phyloP scores from a whole-genome alignment of 331 rosid genomes.

The Pyrus hybrid region DNA sequence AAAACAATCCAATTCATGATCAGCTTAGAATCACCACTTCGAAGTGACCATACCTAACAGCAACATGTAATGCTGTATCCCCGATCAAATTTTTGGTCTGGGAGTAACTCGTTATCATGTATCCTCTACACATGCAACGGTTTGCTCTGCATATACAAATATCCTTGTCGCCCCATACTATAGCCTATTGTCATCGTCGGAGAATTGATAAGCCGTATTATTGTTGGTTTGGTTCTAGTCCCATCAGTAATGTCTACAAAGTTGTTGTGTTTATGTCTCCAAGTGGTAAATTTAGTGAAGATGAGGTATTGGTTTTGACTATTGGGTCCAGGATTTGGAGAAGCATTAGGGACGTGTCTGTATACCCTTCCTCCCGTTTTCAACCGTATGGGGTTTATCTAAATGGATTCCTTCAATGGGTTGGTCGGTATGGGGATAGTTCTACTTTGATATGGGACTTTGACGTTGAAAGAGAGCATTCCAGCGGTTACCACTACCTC shows the following conservation, averaged over 20 bases:
- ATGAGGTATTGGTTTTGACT: not conserved
- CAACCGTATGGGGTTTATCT: not conserved
- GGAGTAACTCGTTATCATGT: too few relatives aligned
- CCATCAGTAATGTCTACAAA: not conserved
- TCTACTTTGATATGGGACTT: not conserved
- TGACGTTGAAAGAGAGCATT: not conserved
- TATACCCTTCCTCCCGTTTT: not conserved
- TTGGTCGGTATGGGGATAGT: not conserved
- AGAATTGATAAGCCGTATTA: not conserved
- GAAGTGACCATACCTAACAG: too few relatives aligned
- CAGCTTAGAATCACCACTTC: too few relatives aligned
- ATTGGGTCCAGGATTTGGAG: not conserved
- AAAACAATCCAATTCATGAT: too few relatives aligned
- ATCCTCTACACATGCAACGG: too few relatives aligned
- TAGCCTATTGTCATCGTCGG: not conserved
- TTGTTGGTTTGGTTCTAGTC: slow-evolving; percentile 1
- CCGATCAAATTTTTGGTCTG: too few relatives aligned
- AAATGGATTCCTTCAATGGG: not conserved
- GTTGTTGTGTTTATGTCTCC: not conserved
- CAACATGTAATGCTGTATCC: too few relatives aligned
- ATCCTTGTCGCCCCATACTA: not conserved
- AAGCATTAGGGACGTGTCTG: not conserved
- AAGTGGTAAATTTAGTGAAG: not conserved
- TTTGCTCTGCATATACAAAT: too few relatives aligned
- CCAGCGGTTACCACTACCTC: not conserved